Evolutionary conservation across 345 rosid species (phyloP), one percentile per base, ranked within the genome.

Genomic region (Orychophragmus violaceus): DNA sequence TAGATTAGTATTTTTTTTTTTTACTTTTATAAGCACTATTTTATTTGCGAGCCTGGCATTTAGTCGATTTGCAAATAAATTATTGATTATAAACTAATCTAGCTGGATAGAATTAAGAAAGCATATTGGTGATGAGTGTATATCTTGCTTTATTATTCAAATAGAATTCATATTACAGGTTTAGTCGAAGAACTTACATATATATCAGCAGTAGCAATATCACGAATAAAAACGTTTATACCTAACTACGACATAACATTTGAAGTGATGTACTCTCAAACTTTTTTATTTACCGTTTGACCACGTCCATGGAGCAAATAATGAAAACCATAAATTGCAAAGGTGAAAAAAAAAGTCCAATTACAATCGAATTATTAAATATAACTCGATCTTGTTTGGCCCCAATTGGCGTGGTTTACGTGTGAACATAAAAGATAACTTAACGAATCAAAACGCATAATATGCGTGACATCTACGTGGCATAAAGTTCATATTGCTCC

Each of bases 341-440:
- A 33, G 6, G 6, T 29, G 17, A 17, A n/a, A n/a, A n/a, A n/a
- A n/a, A n/a, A 48, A 46, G 49, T 25, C 37, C 41, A 49, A 13
- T 51, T 10, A 27, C 30, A 11, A 28, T 52, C 12, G 24, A 14
- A 14, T 30, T 27, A 44, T 44, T 44, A 44, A 44, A 18, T 3
- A 27, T 30, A 70, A 61, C 10, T 61, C 18, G 56, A 50, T 44
- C 45, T 2, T 46, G n/a, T 30, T 55, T 22, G 35, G 39, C 46
- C 61, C 68, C 19, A 61, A 70, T 14, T 60, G 54, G 54, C 62
- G 69, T 71, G 58, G 69, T 62, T 62, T 54, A 63, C 58, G 75
- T 62, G 69, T 63, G 69, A 71, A 71, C 75, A 54, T 5, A 16
- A 36, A 22, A 61, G 17, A 49, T 35, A 72, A 57, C 53, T 64